phyloP scores from a whole-genome alignment of 805 yeast species.

The Zygosaccharomyces kombuchaensis region DNA sequence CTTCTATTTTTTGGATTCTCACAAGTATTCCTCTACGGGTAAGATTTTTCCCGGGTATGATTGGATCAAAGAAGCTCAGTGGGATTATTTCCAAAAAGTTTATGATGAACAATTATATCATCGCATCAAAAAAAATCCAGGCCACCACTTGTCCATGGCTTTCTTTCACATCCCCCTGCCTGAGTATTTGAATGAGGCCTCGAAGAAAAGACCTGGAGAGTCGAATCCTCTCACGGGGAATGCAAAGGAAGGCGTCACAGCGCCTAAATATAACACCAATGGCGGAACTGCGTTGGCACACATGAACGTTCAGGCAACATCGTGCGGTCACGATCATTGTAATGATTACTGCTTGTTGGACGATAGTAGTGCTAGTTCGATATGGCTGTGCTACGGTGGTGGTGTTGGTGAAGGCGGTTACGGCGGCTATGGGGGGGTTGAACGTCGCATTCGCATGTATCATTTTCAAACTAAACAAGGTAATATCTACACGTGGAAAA shows the following conservation, averaged over 20 bases:
- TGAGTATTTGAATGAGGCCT: constrained; percentile 56
- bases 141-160: constrained; percentile 67
- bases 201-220: constrained; percentile 28
- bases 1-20: constrained; percentile 80
- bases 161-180: constrained; percentile 94
- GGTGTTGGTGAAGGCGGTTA: constrained; percentile 94
- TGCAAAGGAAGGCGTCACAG: constrained; percentile 68
- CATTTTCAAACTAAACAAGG: constrained; percentile 53
- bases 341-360: constrained; percentile 83
- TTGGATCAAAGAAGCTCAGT: constrained; percentile 70
- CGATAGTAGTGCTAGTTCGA: constrained; percentile 32
- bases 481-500: constrained; percentile 60
- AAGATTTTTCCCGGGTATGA: constrained; percentile 76
- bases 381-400: constrained; percentile 95
- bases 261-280: constrained; percentile 68
- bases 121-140: constrained; percentile 32
- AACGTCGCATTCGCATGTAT: constrained; percentile 72
- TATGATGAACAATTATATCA: constrained; percentile 30
- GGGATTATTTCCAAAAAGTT: constrained; percentile 48
- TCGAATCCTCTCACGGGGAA: constrained; percentile 51
- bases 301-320: constrained; percentile 68
- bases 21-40: constrained; percentile 65
- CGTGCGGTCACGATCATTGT: constrained; percentile 94
- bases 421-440: constrained; percentile 84
- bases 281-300: constrained; percentile 54